Evolutionary conservation across 306 rosid species (phyloP).

Genomic region (Geum urbanum): DNA sequence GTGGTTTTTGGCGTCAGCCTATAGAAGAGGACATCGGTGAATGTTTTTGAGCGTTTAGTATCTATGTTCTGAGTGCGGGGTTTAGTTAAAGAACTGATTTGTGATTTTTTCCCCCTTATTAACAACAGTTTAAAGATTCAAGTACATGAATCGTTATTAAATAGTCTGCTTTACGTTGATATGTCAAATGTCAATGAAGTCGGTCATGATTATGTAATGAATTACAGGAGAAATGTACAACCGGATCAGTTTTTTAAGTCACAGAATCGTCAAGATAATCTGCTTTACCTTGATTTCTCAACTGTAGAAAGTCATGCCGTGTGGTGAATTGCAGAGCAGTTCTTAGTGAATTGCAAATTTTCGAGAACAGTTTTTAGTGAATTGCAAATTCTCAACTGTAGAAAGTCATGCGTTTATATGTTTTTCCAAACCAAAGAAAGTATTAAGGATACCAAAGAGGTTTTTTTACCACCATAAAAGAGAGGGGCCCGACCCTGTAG

Average conservation of each 20-base stretch:
- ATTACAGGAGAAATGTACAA: conserved; percentile 7
- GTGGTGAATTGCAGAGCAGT: no score
- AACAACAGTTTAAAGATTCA: conserved; percentile 10
- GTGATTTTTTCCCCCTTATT: conserved; percentile 17
- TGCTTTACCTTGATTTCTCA: no score
- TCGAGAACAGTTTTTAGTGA: no score
- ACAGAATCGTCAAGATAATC: no score
- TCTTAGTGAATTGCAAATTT: no score
- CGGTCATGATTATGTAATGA: background rate
- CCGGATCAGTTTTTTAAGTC: background rate
- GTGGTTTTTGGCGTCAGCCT: conserved; percentile 19
- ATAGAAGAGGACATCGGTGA: conserved; percentile 17
- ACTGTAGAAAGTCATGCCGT: no score
- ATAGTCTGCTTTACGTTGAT: background rate
- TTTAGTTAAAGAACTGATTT: conserved; percentile 30
- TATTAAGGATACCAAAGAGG: no score
- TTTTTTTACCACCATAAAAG: no score
- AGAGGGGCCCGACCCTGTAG: no score
- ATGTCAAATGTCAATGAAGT: conserved; percentile 2
- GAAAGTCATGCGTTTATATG: no score
- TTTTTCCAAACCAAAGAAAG: no score
- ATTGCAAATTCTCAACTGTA: no score
- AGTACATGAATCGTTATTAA: background rate
- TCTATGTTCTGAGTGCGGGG: conserved; percentile 27
- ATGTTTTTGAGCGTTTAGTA: conserved; percentile 8